Base-by-base conservation (phyloP, 164 flowering plant genomes). In the Platanus orientalis region DNA sequence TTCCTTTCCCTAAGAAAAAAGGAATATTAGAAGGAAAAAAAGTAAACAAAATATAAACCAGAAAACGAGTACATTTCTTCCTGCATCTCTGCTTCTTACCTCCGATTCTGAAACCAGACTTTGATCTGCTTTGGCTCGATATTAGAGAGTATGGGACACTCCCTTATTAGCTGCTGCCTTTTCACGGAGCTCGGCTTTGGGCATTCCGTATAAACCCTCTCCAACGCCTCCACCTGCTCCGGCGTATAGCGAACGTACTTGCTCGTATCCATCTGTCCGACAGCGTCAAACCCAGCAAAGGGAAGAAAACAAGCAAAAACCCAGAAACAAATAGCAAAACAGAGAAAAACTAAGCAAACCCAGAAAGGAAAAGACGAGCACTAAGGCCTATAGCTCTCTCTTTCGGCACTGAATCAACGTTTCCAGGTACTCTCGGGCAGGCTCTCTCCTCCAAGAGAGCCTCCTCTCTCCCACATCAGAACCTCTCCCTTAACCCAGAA, bases 111-210 rank as follows among this genome's bases (percentile, higher is more conserved):
- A 67, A 88, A 90, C 97, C 97, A 90, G 66, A 88, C 95, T 79
- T 90, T 90, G 87, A 90, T 86, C 80, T 90, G 97, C 54, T 88
- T 90, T 1, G 95, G 91, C 65, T 90, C 97, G 51, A 90, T 85
- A 64, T 90, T 84, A 9, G 90, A 79, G 66, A 90, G 85, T 65
- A 90, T 81, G 14, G 92, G 91, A 64, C 90, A 90, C 52, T 90
- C 97, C 24, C 97, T 75, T 27, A 86, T 80, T 21, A 90, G 82
- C 75, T 90, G 97, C 60, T 90, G 92, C 60, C 97, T 72, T 42
- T 89, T 74, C 61, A 84, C 10, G 1, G 95, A 88, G 71, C 89
- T 88, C 4, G 97, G 97, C 67, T 88, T 88, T 0, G 97, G 97
- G 55, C 95, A 90, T 68, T 90, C 97, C 0, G 79, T 36, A 55